Evolutionary conservation across 495 filamentous ascomycete species (phyloP), one percentile per base, ranked within the genome.

Genomic region (Penicillium lividum): DNA sequence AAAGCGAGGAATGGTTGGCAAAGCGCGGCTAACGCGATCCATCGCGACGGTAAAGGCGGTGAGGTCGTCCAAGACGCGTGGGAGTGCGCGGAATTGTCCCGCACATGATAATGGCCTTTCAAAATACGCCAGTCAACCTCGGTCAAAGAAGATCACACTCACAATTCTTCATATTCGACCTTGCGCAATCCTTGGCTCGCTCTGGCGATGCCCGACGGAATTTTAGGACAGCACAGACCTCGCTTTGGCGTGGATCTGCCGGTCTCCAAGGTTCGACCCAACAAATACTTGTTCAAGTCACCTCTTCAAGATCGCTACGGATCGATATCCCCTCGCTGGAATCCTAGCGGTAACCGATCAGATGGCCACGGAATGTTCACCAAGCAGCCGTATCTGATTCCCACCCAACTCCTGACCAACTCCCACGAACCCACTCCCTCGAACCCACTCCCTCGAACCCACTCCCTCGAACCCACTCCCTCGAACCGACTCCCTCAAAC

Each of bases 301-400:
- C 15, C 36, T 40, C 43, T 25, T 45, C n/a, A 45, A 25, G 43
- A 45, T 45, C 25, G 43, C 43, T 45, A 25, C 43, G 43, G 43
- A 27, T 15, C 43, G 25, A 22, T 18, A 25, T 10, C 27, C 8
- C 8, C 33, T 34, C 33, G 8, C 33, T 10, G 5, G 27, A 25
- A 45, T 45, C 18, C 10, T 5, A 45, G 43, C 43, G 25, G 18
- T 22, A 27, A 18, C 43, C 18, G 43, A 45, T 18, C 27, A 7
- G 8, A 27, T 25, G 43, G 6, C 25, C 43, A 45, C 27, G 5
- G 43, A 27, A 18, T 13, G 13, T 45, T 25, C 25, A 3, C n/a
- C 3, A 7, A 45, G 43, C 18, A 45, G 16, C 25, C 2, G 7
- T 27, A 45, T 45, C 43, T 45, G 18, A 27, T 45, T 27, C 27